Evolutionary conservation across 352 stramenopile species (phyloP), one percentile per base, ranked within the genome.

Genomic region (Phytophthora fragariae): DNA sequence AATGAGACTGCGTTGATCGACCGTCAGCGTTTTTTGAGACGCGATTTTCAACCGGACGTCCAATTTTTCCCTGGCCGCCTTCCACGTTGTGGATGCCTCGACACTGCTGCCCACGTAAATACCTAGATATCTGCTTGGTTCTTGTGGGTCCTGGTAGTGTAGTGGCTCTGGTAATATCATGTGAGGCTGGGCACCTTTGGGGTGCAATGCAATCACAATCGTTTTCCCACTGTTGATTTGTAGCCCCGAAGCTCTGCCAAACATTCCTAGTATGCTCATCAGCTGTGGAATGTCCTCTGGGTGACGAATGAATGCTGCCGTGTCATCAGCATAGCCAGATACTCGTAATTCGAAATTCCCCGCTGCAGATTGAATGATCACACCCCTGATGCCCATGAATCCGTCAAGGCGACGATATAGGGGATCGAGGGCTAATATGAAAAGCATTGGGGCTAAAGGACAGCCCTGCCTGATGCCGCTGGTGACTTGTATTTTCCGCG

Each of bases 1-100:
- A 15, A 62, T 49, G 8, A 52, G 5, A 15, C 39, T 63, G 1
- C 62, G 27, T 44, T 70, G 35, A 44, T 44, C 35, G 35, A 44
- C 35, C 7, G 35, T 44, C 35, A 44, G 35, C 5, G 35, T 27
- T 44, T 44, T 44, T 44, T 44, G 35, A 3, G 35, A 44, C 35
- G 35, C 35, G 0, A 44, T 1, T 44, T 44, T 44, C 35, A 44
- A 44, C 35, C 35, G 35, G 1, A 44, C 35, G 35, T 44, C 35
- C 35, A 44, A 14, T 44, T 44, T 44, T 44, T 27, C 15, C 4
- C 7, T 14, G 8, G 35, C 35, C 35, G 35, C 35, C 4, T 44
- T 44, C 35, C 35, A 44, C 3, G 35, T 44, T 44, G 35, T 44
- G 35, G 35, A 10, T 44, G 35, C 35, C 35, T 44, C 12, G 35